Evolutionary conservation across 305 asterid genomes (phyloP).

Genomic region (Fraxinus sp.): DNA sequence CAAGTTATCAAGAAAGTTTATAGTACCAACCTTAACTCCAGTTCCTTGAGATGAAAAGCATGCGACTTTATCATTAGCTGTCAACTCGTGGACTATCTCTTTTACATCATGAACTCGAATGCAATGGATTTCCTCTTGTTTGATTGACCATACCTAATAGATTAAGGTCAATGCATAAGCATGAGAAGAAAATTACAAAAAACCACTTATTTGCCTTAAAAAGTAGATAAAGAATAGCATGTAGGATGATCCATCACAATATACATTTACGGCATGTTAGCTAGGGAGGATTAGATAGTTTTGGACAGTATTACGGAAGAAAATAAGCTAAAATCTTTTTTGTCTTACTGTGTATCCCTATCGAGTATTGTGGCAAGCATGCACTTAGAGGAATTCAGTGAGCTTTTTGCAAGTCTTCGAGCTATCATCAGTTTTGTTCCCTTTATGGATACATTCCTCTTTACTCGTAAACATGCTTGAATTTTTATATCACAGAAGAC

Average conservation of each 20-base stretch:
- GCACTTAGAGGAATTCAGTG: neutral
- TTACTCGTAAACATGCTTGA: neutral
- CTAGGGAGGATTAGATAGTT: neutral
- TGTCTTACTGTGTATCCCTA: neutral
- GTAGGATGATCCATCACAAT: neutral
- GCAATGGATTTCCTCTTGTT: conserved; percentile 73
- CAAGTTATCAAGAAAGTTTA: neutral
- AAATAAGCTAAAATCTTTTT: neutral
- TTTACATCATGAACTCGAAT: conserved; percentile 75
- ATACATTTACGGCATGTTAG: neutral
- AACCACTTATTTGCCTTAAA: neutral
- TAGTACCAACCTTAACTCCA: conserved; percentile 63
- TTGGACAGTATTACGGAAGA: neutral
- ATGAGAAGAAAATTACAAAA: neutral
- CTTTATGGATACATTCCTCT: neutral
- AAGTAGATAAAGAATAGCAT: neutral
- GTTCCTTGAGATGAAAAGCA: conserved; percentile 68
- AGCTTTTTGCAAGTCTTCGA: neutral
- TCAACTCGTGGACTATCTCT: conserved; percentile 55
- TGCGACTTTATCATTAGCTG: conserved; percentile 54
- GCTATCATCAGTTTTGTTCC: neutral
- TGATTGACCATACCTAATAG: conserved; percentile 73
- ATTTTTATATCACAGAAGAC: neutral
- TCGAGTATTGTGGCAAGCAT: neutral
- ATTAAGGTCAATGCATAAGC: neutral